A percentile compares a stretch with the other conserved stretches of the same genome.
phyloP scores from a whole-genome alignment of 2,329 filamentous ascomycete species.

The Colletotrichum sp. region DNA sequence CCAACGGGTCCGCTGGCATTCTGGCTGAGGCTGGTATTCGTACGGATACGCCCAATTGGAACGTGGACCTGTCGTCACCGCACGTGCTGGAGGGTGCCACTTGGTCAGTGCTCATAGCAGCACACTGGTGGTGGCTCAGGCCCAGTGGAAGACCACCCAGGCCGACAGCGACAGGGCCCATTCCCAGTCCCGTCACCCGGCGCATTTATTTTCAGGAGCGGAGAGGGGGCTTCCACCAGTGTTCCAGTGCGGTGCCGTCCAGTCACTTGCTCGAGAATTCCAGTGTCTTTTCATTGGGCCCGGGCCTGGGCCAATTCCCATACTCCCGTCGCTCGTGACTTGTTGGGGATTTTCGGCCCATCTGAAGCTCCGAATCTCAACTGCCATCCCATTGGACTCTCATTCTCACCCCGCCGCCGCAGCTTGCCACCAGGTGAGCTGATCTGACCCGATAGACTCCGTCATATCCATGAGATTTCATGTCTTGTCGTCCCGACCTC shows the following conservation, averaged over 20 bases:
- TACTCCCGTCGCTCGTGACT: background rate
- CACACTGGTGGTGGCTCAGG: background rate
- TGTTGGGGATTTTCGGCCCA: background rate
- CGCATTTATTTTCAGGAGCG: background rate
- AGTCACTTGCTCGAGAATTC: background rate
- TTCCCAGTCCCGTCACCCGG: background rate
- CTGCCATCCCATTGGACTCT: background rate
- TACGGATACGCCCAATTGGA: background rate
- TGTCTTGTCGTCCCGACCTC: background rate
- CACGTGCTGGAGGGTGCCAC: background rate
- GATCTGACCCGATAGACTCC: background rate
- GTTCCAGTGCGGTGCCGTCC: background rate
- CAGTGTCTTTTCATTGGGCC: background rate
- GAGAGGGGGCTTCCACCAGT: background rate
- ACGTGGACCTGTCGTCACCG: background rate
- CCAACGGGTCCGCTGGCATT: background rate
- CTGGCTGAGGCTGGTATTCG: background rate
- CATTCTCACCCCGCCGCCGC: background rate
- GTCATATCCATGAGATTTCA: background rate
- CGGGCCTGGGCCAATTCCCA: background rate
- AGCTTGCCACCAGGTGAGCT: slow-evolving; percentile 7
- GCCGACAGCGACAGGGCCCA: background rate
- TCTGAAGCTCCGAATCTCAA: slow-evolving; percentile 11
- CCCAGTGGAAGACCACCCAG: background rate
- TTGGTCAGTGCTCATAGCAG: background rate